Evolutionary conservation across 75 land plant genomes (phyloP).

Genomic region (Picea glauca): DNA sequence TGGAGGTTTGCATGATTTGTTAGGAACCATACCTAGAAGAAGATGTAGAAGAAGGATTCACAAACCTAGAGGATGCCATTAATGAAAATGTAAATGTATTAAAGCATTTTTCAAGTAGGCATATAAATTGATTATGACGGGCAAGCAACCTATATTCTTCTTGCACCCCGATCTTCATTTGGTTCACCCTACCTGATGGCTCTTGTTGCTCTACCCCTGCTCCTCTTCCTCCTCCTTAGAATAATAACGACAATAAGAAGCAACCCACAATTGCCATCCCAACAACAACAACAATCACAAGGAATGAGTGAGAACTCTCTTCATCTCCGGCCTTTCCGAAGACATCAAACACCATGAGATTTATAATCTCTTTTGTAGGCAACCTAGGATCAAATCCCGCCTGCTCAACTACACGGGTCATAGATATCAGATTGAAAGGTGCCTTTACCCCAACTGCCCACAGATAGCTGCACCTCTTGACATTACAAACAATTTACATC

Average conservation of each 20-base stretch:
- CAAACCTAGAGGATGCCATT: too few species aligned
- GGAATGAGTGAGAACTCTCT: constrained; percentile 56
- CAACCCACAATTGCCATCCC: too few species aligned
- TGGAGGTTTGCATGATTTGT: too few species aligned
- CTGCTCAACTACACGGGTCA: constrained; percentile 86
- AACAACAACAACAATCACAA: background rate
- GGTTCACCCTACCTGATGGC: too few species aligned
- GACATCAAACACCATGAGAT: constrained; percentile 76
- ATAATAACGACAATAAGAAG: background rate
- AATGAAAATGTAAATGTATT: too few species aligned
- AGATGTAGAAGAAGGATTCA: too few species aligned
- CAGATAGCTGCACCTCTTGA: too few species aligned
- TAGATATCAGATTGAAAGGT: constrained; percentile 8
- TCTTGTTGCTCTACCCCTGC: background rate
- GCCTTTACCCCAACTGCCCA: too few species aligned
- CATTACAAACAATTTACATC: too few species aligned
- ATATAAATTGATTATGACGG: too few species aligned
- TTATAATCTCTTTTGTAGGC: constrained; percentile 74
- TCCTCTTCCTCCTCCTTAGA: background rate
- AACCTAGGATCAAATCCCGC: constrained; percentile 58
- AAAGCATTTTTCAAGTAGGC: too few species aligned
- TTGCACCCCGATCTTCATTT: background rate
- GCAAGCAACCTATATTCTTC: background rate
- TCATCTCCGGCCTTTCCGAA: constrained; percentile 77
- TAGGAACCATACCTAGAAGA: too few species aligned